A percentile compares a stretch with the other conserved stretches of the same genome.
phyloP scores from a whole-genome alignment of 768 basidiomycete genomes.

The Naganishia vaughanmartiniae region DNA sequence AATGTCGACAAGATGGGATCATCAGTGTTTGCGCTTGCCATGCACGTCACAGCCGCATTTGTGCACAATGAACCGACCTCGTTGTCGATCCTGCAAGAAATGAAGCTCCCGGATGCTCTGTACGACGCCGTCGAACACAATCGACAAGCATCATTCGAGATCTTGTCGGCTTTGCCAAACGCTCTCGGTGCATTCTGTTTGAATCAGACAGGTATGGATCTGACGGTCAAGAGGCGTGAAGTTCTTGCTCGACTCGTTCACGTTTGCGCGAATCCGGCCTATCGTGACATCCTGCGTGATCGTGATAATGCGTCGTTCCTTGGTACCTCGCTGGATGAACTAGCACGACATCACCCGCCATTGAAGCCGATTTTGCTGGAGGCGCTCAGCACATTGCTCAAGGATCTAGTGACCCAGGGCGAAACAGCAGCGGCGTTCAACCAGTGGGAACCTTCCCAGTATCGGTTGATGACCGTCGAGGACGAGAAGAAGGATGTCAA shows the following conservation, averaged over 20 bases:
- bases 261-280: constrained; percentile 77
- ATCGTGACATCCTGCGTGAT: constrained; percentile 71
- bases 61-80: constrained; percentile 99
- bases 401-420: constrained; percentile 72
- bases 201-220: constrained; percentile 81
- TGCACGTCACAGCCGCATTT: constrained; percentile 93
- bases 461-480: constrained; percentile 15
- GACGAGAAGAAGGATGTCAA: constrained; percentile 2
- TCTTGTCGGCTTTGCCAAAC: constrained; percentile 87
- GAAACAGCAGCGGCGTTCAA: constrained; percentile 45
- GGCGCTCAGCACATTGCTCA: constrained; percentile 67
- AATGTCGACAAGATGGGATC: constrained; percentile 80
- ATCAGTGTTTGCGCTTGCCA: constrained; percentile 70
- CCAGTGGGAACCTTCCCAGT: constrained; percentile 13
- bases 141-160: constrained; percentile 84
- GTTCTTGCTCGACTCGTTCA: constrained; percentile 81
- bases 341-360: constrained; percentile 89
- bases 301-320: constrained; percentile 88
- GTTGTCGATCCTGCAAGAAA: constrained; percentile 85
- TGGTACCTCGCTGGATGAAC: constrained; percentile 87
- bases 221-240: constrained; percentile 70
- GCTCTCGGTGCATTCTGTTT: constrained; percentile 94
- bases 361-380: constrained; percentile 78
- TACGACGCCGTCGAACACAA: constrained; percentile 80
- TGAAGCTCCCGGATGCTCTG: constrained; percentile 80